These are phyloP conservation scores for Saksenaea vasiformis DNA, from an alignment of 371 early-diverging fungal species.

Conservation along the genomic window DNA sequence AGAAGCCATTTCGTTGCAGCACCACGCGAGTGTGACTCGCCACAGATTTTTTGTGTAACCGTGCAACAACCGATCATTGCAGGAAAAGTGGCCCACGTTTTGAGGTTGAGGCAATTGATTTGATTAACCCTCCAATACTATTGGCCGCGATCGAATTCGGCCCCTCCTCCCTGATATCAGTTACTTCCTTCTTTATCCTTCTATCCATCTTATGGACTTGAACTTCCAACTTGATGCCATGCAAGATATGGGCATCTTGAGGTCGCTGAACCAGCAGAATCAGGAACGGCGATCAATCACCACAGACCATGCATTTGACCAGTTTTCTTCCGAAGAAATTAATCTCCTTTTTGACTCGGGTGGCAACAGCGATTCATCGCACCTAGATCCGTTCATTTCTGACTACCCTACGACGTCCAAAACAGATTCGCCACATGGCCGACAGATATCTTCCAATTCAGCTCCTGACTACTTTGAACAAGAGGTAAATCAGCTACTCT, in stretches of 20 bases:
- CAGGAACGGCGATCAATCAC: not conserved
- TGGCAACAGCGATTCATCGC: conserved; percentile 1
- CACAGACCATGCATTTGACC: not conserved
- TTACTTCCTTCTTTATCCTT: conserved; percentile 1
- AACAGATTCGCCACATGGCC: not conserved
- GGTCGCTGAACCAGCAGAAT: conserved; percentile 7
- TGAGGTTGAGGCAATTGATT: conserved; percentile 22
- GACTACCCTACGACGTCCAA: not conserved
- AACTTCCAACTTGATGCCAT: conserved; percentile 13
- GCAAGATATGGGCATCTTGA: conserved; percentile 9
- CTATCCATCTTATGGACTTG: conserved; percentile 8
- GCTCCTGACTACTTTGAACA: conserved; percentile 9
- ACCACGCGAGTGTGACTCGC: conserved; percentile 3
- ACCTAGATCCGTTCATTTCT: conserved; percentile 1
- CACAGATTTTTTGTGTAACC: not conserved
- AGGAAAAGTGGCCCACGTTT: conserved; percentile 24
- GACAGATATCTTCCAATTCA: not conserved
- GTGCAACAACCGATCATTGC: conserved; percentile 21
- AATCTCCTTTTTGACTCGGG: conserved; percentile 1
- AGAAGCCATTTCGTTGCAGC: not conserved
- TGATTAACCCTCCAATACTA: conserved; percentile 5
- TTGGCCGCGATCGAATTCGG: conserved; percentile 7
- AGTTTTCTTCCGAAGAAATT: conserved; percentile 3
- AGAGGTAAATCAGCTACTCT: not conserved
- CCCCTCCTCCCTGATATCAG: conserved; percentile 7